These are phyloP conservation scores for Bjerkandera adusta DNA, from an alignment of 1,284 basidiomycete species.

Conservation along the genomic window DNA sequence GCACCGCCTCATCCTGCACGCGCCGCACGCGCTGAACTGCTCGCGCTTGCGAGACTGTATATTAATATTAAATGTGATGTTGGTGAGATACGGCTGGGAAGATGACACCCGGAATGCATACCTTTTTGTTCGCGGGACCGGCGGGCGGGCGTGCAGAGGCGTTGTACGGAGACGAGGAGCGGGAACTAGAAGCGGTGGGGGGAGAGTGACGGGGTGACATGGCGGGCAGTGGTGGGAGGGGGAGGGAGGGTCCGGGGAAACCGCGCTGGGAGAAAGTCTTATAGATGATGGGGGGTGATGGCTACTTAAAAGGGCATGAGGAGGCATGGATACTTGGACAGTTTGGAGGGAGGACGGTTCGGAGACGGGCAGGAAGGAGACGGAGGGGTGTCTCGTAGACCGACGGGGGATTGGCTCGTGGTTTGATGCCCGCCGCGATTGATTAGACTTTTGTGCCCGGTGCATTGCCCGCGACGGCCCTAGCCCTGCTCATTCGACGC, in stretches of 20 bases:
- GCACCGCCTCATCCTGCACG: constrained; percentile 83
- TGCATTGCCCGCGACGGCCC: too few relatives aligned
- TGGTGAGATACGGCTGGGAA: constrained; percentile 22
- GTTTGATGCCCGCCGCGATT: too few relatives aligned
- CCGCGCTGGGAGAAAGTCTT: background rate
- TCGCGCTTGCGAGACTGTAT: constrained; percentile 19
- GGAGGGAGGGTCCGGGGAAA: background rate
- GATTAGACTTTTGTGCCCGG: too few relatives aligned
- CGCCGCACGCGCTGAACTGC: constrained; percentile 65
- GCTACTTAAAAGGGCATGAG: constrained; percentile 9
- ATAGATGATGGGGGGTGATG: constrained; percentile 1
- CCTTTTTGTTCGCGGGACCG: constrained; percentile 53
- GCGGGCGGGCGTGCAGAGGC: constrained; percentile 42
- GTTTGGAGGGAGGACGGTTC: background rate
- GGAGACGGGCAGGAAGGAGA: constrained; percentile 36
- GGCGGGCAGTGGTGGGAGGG: background rate
- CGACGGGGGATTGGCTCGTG: too few relatives aligned
- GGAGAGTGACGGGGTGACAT: constrained; percentile 16
- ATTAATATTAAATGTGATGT: too few relatives aligned
- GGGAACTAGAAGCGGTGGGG: constrained; percentile 5
- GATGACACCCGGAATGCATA: constrained; percentile 11
- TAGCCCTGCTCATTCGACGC: too few relatives aligned
- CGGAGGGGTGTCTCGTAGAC: too few relatives aligned
- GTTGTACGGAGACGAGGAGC: constrained; percentile 13
- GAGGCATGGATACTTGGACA: background rate